Conservation (phyloP, 176 grass and related monocot species). For the Bromus sterilis region DNA sequence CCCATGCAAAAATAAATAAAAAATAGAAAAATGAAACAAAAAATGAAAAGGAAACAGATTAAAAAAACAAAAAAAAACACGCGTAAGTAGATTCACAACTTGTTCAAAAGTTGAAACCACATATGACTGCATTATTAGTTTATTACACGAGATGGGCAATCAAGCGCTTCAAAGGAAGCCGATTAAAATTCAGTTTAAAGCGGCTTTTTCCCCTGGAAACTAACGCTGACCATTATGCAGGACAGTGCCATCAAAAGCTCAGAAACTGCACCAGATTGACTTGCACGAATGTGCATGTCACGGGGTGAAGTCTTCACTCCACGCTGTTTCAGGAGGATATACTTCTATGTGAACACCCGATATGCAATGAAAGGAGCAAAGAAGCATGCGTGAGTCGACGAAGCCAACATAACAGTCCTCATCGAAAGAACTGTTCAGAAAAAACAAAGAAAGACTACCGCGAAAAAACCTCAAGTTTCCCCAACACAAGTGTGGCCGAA, state of each 20-base stretch:
- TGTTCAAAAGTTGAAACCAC: too few species aligned
- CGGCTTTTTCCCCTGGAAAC: not conserved
- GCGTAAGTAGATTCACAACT: too few species aligned
- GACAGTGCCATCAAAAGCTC: not conserved
- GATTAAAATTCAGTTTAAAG: not conserved
- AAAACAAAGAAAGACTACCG: not conserved
- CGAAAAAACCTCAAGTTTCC: not conserved
- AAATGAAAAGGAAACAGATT: too few species aligned
- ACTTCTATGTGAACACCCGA: not conserved
- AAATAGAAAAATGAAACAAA: too few species aligned
- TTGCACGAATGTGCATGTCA: not conserved
- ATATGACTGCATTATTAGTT: too few species aligned
- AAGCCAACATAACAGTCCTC: not conserved
- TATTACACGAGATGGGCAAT: too few species aligned
- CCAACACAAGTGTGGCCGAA: conserved; percentile 1
- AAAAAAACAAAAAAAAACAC: too few species aligned
- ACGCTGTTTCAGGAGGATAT: not conserved
- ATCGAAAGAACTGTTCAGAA: not conserved
- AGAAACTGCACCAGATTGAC: not conserved
- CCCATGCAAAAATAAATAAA: too few species aligned
- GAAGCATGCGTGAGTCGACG: not conserved
- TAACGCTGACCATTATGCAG: not conserved
- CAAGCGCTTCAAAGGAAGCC: too few species aligned
- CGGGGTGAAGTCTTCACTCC: not conserved
- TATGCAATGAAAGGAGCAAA: not conserved